A percentile compares a stretch with the other conserved stretches of the same genome.
Conservation (phyloP, 2,329 filamentous ascomycete genomes). For the Cordyceps tenuipes region DNA sequence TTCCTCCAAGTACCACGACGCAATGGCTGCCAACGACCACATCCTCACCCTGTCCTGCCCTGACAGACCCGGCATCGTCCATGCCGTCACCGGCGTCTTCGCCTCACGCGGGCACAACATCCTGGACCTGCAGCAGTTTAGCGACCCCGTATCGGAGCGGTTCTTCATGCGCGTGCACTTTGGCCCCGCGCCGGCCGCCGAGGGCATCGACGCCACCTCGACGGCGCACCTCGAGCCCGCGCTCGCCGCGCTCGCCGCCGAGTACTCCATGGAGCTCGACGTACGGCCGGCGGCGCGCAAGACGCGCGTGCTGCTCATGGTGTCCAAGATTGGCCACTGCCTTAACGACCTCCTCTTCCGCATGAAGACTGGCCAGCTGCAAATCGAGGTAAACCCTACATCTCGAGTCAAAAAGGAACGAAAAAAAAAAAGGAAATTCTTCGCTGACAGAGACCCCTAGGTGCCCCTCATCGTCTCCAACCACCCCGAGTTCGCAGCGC, state of each 20-base stretch:
- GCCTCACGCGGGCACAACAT: constrained; percentile 70
- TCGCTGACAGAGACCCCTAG: constrained; percentile 8
- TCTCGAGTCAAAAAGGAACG: background rate
- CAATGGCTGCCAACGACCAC: constrained; percentile 45
- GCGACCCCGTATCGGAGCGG: constrained; percentile 61
- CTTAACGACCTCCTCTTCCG: constrained; percentile 79
- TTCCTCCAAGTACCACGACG: constrained; percentile 9
- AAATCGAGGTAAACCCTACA: constrained; percentile 44
- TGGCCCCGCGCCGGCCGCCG: constrained; percentile 42
- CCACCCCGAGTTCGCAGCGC: constrained; percentile 62
- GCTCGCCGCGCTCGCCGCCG: constrained; percentile 52
- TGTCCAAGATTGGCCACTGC: constrained; percentile 82
- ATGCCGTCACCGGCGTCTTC: constrained; percentile 72
- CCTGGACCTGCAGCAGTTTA: constrained; percentile 78
- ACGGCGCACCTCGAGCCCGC: constrained; percentile 44
- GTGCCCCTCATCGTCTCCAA: constrained; percentile 75
- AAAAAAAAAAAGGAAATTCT: background rate
- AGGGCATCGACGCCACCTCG: constrained; percentile 19
- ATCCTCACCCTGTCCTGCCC: constrained; percentile 77
- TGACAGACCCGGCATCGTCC: constrained; percentile 76
- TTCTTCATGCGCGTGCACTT: constrained; percentile 92
- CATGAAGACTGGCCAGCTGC: constrained; percentile 63
- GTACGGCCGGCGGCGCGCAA: constrained; percentile 61
- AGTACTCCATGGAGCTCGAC: constrained; percentile 63
- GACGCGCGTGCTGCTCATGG: constrained; percentile 76